A percentile compares a stretch with the other conserved stretches of the same genome.
Evolutionary conservation across 2,329 filamentous ascomycete genomes (phyloP).

Genomic region (Apiospora hydei): DNA sequence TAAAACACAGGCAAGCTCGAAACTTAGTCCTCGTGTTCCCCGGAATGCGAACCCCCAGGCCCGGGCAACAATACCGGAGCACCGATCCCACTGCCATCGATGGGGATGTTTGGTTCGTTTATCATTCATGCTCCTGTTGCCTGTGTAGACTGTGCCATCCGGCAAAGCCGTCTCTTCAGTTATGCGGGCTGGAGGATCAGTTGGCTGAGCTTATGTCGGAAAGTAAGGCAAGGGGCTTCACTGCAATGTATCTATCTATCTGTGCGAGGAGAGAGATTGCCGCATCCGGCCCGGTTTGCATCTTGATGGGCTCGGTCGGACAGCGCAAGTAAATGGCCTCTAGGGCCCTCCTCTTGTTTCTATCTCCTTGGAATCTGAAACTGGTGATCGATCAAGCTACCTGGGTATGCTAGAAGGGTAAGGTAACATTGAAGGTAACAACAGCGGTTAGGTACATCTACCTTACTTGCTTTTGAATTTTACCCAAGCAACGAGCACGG

Average conservation of each 20-base stretch:
- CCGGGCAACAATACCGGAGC: background rate
- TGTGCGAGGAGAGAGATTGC: background rate
- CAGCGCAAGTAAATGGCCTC: background rate
- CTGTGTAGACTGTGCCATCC: background rate
- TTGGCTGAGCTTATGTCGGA: background rate
- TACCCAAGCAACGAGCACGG: conserved; percentile 17
- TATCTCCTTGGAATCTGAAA: background rate
- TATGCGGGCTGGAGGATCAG: background rate
- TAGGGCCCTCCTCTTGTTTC: background rate
- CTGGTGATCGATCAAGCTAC: background rate
- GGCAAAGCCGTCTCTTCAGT: background rate
- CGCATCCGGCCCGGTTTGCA: conserved; percentile 6
- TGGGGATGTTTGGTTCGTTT: conserved; percentile 1
- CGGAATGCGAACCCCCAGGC: conserved; percentile 4
- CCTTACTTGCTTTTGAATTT: background rate
- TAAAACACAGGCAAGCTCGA: conserved; percentile 4
- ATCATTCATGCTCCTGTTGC: background rate
- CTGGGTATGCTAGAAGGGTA: background rate
- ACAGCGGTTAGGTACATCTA: conserved; percentile 9
- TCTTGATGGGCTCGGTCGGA: background rate
- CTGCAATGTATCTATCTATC: background rate
- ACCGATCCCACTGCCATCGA: background rate
- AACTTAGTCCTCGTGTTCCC: conserved; percentile 16
- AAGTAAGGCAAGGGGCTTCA: background rate
- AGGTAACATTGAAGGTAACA: conserved; percentile 16